Percentiles rank a stretch among this genome's conserved stretches.
Evolutionary conservation across 345 rosid genomes (phyloP).

Genomic region (Salix exigua): DNA sequence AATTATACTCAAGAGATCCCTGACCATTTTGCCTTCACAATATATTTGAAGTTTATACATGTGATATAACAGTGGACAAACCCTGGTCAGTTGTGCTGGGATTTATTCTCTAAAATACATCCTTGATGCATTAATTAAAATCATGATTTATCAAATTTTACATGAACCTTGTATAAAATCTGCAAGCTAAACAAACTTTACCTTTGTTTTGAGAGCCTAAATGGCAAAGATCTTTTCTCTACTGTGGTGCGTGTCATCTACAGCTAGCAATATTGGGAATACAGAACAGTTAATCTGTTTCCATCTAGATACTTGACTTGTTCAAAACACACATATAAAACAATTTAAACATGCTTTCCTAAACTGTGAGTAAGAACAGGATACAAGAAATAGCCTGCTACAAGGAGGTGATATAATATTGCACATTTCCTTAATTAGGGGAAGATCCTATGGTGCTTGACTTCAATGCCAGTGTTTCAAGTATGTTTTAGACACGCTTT

Average conservation of each 20-base stretch:
- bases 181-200: no score
- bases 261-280: no score
- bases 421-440: neutral
- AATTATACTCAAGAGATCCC: neutral
- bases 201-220: no score
- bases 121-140: neutral
- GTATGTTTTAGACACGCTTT: neutral
- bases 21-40: neutral
- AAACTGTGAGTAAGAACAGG: neutral
- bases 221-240: no score
- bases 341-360: neutral
- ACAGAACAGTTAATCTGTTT: no score
- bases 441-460: neutral
- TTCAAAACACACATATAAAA: no score
- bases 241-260: no score
- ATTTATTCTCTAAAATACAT: neutral
- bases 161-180: no score
- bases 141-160: no score
- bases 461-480: neutral
- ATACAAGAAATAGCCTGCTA: neutral
- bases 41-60: neutral
- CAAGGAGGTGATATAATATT: neutral
- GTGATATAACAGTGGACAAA: neutral
- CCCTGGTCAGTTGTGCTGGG: neutral
- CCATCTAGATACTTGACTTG: no score